Conservation (phyloP, 352 stramenopile genomes). For the Phytophthora fragariaefolia region DNA sequence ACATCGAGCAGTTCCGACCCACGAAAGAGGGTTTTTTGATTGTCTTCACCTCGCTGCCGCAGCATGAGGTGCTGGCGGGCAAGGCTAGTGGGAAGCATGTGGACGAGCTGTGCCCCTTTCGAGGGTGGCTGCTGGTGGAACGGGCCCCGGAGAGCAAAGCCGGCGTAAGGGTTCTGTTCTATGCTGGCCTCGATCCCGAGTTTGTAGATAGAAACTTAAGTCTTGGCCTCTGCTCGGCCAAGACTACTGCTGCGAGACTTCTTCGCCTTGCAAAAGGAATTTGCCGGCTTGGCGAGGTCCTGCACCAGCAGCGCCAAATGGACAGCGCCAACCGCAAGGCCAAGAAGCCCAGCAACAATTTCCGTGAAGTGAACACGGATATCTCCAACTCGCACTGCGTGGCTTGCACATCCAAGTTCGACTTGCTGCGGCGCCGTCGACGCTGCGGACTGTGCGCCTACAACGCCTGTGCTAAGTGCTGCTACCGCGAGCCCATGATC, state of each 20-base stretch:
- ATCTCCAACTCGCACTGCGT: constrained; percentile 45
- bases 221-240: constrained; percentile 30
- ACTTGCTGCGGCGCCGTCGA: constrained; percentile 33
- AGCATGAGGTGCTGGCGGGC: constrained; percentile 37
- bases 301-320: constrained; percentile 28
- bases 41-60: constrained; percentile 36
- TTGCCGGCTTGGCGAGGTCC: constrained; percentile 36
- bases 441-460: constrained; percentile 48
- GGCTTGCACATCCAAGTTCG: constrained; percentile 43
- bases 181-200: constrained; percentile 28
- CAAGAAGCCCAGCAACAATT: neutral
- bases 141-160: constrained; percentile 34
- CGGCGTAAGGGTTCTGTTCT: constrained; percentile 38
- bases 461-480: constrained; percentile 42
- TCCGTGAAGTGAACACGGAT: constrained; percentile 13
- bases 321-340: constrained; percentile 17
- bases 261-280: constrained; percentile 39
- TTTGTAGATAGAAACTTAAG: constrained; percentile 7
- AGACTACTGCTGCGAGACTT: constrained; percentile 36
- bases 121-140: constrained; percentile 40
- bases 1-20: constrained; percentile 44
- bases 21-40: constrained; percentile 42
- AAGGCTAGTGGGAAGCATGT: constrained; percentile 43
- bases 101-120: constrained; percentile 34
- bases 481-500: constrained; percentile 42